phyloP scores from a whole-genome alignment of 2,329 filamentous ascomycete genomes.

The Aspergillus bombycis region DNA sequence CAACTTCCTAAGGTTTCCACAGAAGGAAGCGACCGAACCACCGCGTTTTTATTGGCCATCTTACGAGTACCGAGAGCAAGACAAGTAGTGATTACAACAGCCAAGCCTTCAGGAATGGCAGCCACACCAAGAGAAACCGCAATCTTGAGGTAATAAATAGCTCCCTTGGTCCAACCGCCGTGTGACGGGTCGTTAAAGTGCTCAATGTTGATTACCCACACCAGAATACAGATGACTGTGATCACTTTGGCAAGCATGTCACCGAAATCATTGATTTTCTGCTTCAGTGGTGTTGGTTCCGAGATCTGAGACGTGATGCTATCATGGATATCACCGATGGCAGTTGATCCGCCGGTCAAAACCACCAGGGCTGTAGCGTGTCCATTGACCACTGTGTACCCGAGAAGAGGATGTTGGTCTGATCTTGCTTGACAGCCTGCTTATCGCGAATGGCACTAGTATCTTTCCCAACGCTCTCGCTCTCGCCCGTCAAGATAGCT shows the following conservation, averaged over 20 bases:
- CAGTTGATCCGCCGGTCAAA: conserved; percentile 84
- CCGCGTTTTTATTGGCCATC: conserved; percentile 98
- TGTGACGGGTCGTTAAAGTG: conserved; percentile 96
- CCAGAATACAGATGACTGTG: conserved; percentile 90
- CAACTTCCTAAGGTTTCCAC: conserved; percentile 98
- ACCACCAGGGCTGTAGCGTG: conserved; percentile 90
- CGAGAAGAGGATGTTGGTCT: conserved; percentile 97
- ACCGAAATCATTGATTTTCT: conserved; percentile 98
- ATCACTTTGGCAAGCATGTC: conserved; percentile 97
- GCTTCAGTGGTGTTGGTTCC: conserved; percentile 93
- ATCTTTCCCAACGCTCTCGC: conserved; percentile 93
- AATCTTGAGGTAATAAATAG: conserved; percentile 99
- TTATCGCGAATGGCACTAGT: conserved; percentile 69
- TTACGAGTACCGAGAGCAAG: conserved; percentile 93
- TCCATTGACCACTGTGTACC: conserved; percentile 93
- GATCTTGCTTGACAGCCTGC: conserved; percentile 93
- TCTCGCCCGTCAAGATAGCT: conserved; percentile 95
- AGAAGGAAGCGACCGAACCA: conserved; percentile 92
- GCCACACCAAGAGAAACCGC: conserved; percentile 97
- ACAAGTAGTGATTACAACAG: conserved; percentile 98
- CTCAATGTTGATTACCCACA: conserved; percentile 98
- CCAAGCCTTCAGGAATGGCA: conserved; percentile 94
- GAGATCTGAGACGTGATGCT: conserved; percentile 98
- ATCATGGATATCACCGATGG: conserved; percentile 98
- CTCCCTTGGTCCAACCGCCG: conserved; percentile 92